Percentiles rank a stretch among this genome's conserved stretches.
Evolutionary conservation across 2,329 filamentous ascomycete species (phyloP).

Genomic region (Lachnellula suecica): DNA sequence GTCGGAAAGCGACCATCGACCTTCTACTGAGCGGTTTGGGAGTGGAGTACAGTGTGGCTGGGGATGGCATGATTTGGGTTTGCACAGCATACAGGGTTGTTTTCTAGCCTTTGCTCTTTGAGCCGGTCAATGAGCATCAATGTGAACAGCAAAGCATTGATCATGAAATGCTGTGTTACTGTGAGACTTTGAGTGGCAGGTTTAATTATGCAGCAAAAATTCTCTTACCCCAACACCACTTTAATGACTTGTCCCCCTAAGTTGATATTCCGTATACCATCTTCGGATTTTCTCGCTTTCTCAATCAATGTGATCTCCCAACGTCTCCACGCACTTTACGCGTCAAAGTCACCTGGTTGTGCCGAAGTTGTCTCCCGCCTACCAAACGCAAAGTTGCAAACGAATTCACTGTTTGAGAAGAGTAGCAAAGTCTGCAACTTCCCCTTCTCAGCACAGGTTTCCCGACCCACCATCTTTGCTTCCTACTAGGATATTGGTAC

Average conservation of each 20-base stretch:
- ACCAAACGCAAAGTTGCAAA: too few relatives aligned
- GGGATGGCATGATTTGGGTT: constrained; percentile 29
- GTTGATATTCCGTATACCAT: not conserved
- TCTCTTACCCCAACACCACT: not conserved
- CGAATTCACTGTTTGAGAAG: too few relatives aligned
- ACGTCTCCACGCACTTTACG: too few relatives aligned
- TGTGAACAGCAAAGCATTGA: constrained; percentile 27
- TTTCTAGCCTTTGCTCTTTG: constrained; percentile 34
- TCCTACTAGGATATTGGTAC: not conserved
- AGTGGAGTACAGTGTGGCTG: constrained; percentile 21
- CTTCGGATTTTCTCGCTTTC: too few relatives aligned
- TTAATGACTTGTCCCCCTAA: too few relatives aligned
- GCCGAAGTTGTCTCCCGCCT: too few relatives aligned
- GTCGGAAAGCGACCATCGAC: constrained; percentile 90
- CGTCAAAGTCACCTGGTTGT: too few relatives aligned
- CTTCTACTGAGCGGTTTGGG: constrained; percentile 67
- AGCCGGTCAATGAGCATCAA: constrained; percentile 31
- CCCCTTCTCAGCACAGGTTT: not conserved
- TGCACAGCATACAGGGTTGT: constrained; percentile 34
- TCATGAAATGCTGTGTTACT: constrained; percentile 4
- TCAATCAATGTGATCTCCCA: too few relatives aligned
- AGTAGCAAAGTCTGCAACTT: not conserved
- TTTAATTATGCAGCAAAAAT: not conserved
- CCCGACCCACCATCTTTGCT: not conserved
- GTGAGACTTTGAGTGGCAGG: not conserved